Base-by-base conservation (phyloP, 2,329 filamentous ascomycete species). In the Aspergillus ustus region DNA sequence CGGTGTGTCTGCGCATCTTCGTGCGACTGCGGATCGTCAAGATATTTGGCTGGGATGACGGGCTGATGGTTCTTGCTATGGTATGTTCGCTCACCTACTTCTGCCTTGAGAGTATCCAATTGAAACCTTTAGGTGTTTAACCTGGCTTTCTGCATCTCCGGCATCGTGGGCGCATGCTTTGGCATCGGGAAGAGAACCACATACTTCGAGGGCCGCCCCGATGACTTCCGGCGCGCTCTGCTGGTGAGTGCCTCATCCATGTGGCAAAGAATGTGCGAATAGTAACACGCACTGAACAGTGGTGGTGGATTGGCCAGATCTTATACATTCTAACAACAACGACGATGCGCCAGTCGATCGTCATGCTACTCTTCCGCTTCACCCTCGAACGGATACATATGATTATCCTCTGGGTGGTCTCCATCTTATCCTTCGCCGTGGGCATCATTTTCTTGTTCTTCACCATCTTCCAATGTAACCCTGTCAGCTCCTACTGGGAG, bases 301-400 rank as follows among this genome's bases (percentile, higher is more conserved):
- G 63, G 58, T 85, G 82, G 82, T 85, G 80, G 71, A 71, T 85
- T 8, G 83, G 80, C 67, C 82, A 85, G 63, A 65, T 83, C 8
- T 78, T 83, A 62, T 86, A 85, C 66, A 76, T 81, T 1, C 62
- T 81, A 11, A 77, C 79, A 4, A 83, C 78, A 20, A 75, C 79
- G 25, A 68, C 80, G 7, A 75, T 82, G 43, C 84, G 83, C 58
- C 70, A 84, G 40, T 80, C 82, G 3, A 81, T 86, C 55, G 81
- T 76, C 7, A 77, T 84, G 37, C 83, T 84, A 15, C 77, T 85
- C 15, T 75, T 84, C 15, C 79, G 83, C 22, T 76, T 86, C 7
- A 79, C 81, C 2, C 72, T 78, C 2, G 44, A 77, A 50, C 72
- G 70, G 28, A 63, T 75, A 22, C 83, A 85, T 49, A 73, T 80